These are phyloP conservation scores for Elaeis oleifera DNA, from an alignment of 202 grass and related monocot species.

Conservation along the genomic window DNA sequence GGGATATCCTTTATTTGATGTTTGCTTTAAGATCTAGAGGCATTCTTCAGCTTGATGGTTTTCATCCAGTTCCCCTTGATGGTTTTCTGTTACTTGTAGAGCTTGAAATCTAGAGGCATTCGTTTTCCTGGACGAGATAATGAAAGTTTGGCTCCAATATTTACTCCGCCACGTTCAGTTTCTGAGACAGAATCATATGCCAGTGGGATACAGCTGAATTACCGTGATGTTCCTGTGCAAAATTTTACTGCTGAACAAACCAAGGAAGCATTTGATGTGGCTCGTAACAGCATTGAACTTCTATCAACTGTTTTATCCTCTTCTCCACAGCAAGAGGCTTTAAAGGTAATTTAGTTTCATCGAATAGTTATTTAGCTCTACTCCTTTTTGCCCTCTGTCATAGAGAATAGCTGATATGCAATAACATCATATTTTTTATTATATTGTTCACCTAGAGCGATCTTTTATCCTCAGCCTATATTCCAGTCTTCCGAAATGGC, in stretches of 20 bases:
- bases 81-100: slow-evolving; percentile 42
- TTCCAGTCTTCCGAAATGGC: too few species aligned
- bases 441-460: too few species aligned
- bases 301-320: slow-evolving; percentile 92
- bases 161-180: slow-evolving; percentile 58
- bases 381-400: too few species aligned
- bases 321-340: slow-evolving; percentile 81
- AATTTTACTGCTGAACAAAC: slow-evolving; percentile 67
- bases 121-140: slow-evolving; percentile 80
- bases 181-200: slow-evolving; percentile 45
- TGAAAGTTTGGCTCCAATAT: slow-evolving; percentile 76
- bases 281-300: slow-evolving; percentile 88
- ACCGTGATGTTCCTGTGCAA: slow-evolving; percentile 53
- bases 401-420: too few species aligned
- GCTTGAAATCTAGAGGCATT: slow-evolving; percentile 92
- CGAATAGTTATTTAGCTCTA: background rate
- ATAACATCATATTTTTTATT: too few species aligned
- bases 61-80: background rate
- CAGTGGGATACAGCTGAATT: slow-evolving; percentile 37
- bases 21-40: too few species aligned
- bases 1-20: too few species aligned
- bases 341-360: slow-evolving; percentile 60
- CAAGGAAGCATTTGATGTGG: slow-evolving; percentile 92
- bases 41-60: too few species aligned
- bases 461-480: too few species aligned